Base-by-base conservation (phyloP, 148 eudicot species). In the Salicornia ramosissima region DNA sequence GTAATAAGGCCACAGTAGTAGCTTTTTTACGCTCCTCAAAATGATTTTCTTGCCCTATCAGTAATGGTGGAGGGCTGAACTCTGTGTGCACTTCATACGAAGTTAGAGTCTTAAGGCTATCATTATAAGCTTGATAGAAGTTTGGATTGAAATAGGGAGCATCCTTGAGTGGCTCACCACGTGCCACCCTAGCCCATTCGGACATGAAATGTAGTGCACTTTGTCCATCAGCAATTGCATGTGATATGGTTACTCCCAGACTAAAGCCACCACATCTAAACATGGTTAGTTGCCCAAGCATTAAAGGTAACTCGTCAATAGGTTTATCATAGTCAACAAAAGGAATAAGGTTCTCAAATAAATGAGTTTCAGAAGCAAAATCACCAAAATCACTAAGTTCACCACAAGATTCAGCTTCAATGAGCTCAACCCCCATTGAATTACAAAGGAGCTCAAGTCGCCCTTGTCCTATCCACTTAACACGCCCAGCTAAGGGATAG, bases 151-250 rank as follows among this genome's bases (percentile, higher is more conserved):
- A 56, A 13, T 58, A 79, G 1, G 83, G 85, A 30, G 67, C 15
- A 36, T 21, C 45, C 61, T 62, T 51, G 16, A 79, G 22, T 6
- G 72, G 60, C 51, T 76, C 80, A 2, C 85, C 83, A 13, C 83
- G 79, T 46, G 83, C 70, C 1, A 83, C 68, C 74, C 83, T 77
- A 56, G 81, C 86, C 86, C 83, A 80, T 64, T 83, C 83, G 8
- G 64, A 25, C 47, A 80, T 71, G 33, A 83, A 72, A 64, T 80
- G 86, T 18, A 74, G 69, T 19, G 79, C 80, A 39, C 83, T 75
- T 64, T 70, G 74, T 1, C 86, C 83, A 45, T 83, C 86, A 1
- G 67, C 77, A 0, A 77, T 62, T 7, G 70, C 58, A 66, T 77
- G 86, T 13, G 86, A 83, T 52, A 77, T 80, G 21, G 64, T 75